phyloP scores from a whole-genome alignment of 768 basidiomycete genomes.

The Russula vinacea region DNA sequence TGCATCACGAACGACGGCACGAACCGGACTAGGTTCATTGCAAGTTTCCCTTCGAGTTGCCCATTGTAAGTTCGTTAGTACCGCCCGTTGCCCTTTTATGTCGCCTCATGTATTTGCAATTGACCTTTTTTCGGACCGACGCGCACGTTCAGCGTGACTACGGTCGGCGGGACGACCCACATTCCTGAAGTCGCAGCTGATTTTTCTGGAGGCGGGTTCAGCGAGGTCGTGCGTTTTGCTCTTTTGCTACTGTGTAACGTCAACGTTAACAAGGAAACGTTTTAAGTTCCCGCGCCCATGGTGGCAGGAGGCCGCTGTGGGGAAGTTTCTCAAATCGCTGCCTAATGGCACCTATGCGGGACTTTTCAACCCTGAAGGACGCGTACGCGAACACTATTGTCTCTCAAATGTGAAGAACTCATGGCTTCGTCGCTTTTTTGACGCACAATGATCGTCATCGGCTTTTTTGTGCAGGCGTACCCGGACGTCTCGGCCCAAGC shows the following conservation, averaged over 20 bases:
- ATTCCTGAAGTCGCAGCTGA: conserved; percentile 57
- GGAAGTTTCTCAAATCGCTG: conserved; percentile 42
- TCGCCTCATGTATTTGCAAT: background rate
- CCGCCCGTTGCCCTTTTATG: background rate
- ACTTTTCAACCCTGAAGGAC: conserved; percentile 53
- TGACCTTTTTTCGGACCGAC: conserved; percentile 35
- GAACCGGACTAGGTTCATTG: conserved; percentile 51
- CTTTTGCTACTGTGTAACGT: background rate
- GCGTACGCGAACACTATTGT: conserved; percentile 40
- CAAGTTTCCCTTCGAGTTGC: conserved; percentile 56
- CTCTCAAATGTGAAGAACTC: background rate
- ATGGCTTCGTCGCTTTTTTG: background rate
- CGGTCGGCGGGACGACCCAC: conserved; percentile 60
- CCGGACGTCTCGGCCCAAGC: conserved; percentile 62
- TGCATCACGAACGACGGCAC: conserved; percentile 60
- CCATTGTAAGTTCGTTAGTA: conserved; percentile 36
- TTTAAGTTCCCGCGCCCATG: conserved; percentile 49
- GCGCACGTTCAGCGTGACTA: conserved; percentile 44
- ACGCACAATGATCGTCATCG: too few relatives aligned
- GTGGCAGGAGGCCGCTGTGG: conserved; percentile 51
- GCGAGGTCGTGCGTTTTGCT: conserved; percentile 50
- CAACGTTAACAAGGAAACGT: background rate
- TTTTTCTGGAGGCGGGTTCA: conserved; percentile 76
- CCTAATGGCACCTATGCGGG: conserved; percentile 49
- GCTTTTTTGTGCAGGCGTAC: conserved; percentile 40